Evolutionary conservation across 192 early-diverging fungal species (phyloP).

Genomic region (Entomortierella chlamydospora): DNA sequence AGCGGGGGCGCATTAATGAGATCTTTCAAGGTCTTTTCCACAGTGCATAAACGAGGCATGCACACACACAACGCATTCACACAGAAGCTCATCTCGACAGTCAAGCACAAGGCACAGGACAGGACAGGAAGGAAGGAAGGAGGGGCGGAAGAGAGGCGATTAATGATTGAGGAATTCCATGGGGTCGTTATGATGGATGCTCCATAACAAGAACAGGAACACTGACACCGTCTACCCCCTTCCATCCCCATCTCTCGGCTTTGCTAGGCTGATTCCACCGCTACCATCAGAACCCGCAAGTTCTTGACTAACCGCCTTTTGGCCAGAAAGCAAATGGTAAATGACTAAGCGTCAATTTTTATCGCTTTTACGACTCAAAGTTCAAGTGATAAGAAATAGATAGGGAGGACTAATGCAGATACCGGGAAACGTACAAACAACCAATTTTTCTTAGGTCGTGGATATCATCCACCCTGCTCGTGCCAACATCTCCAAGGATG

Average conservation of each 20-base stretch:
- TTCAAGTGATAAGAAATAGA: background rate
- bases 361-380: too few species aligned
- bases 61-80: too few species aligned
- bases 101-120: too few species aligned
- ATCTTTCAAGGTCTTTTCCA: too few species aligned
- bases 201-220: background rate
- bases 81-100: too few species aligned
- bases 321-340: constrained; percentile 96
- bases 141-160: background rate
- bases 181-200: constrained; percentile 14
- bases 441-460: constrained; percentile 68
- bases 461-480: constrained; percentile 96
- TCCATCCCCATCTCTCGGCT: background rate
- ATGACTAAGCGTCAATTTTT: constrained; percentile 4
- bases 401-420: background rate
- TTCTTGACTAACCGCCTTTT: constrained; percentile 99
- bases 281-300: constrained; percentile 98
- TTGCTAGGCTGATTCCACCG: constrained; percentile 83
- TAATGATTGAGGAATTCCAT: background rate
- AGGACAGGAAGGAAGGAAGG: background rate
- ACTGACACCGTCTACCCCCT: constrained; percentile 11
- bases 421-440: too few species aligned
- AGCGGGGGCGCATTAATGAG: too few species aligned
- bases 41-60: too few species aligned
- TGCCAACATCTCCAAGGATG: constrained; percentile 93